Conservation (phyloP, 2,329 filamentous ascomycete species). For the Fusarium humuli region DNA sequence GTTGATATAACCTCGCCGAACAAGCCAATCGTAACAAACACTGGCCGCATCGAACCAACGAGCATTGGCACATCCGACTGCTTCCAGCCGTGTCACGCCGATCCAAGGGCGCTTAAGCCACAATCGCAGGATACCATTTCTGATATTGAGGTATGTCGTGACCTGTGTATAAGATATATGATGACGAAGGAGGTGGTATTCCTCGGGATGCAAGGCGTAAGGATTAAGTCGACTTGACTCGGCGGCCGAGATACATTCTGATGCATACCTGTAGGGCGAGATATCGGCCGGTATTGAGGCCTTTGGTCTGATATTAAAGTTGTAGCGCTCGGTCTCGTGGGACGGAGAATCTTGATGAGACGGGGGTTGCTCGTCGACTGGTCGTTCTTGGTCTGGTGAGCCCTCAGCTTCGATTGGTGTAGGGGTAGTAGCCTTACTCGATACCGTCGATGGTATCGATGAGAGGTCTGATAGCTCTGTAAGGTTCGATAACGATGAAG, state of each 20-base stretch:
- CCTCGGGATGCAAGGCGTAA: conserved; percentile 85
- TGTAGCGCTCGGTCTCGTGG: conserved; percentile 52
- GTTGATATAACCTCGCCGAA: conserved; percentile 94
- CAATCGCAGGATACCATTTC: conserved; percentile 90
- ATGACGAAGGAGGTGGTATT: conserved; percentile 82
- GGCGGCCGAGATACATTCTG: conserved; percentile 89
- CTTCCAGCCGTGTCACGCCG: conserved; percentile 84
- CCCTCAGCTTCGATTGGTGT: conserved; percentile 64
- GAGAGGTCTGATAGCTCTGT: conserved; percentile 68
- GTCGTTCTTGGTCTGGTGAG: conserved; percentile 39
- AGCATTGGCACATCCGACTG: conserved; percentile 87
- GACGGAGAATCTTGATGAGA: conserved; percentile 43
- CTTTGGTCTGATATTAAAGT: conserved; percentile 74
- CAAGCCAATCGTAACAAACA: conserved; percentile 91
- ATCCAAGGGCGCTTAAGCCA: conserved; percentile 91
- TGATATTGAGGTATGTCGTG: conserved; percentile 94
- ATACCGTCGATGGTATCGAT: conserved; percentile 64
- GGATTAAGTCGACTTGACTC: conserved; percentile 91
- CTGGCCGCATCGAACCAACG: conserved; percentile 91
- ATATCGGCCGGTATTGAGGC: conserved; percentile 86
- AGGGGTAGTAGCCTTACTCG: conserved; percentile 74
- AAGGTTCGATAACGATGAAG: conserved; percentile 64
- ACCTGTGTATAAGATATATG: conserved; percentile 90
- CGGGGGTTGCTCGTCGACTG: conserved; percentile 30
- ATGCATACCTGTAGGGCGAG: conserved; percentile 81